A percentile compares a stretch with the other conserved stretches of the same genome.
phyloP scores from a whole-genome alignment of 768 basidiomycete genomes.

The Lentinula aciculospora region DNA sequence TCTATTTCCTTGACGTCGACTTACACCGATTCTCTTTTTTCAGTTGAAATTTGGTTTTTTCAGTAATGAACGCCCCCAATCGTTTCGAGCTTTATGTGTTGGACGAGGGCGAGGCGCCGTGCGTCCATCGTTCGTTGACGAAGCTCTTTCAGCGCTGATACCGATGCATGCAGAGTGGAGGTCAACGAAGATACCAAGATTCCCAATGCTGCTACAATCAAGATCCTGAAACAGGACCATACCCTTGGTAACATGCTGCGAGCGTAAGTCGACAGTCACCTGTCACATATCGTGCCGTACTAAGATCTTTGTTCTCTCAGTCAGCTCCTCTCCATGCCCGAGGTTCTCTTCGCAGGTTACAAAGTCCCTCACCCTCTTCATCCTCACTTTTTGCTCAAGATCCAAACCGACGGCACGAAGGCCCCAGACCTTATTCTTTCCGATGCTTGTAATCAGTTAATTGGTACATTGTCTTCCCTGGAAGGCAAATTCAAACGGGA shows the following conservation, averaged over 20 bases:
- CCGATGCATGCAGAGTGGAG: slow-evolving; percentile 58
- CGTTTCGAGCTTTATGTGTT: slow-evolving; percentile 88
- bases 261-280: slow-evolving; percentile 47
- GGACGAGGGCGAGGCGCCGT: slow-evolving; percentile 92
- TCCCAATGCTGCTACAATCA: slow-evolving; percentile 94
- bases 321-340: slow-evolving; percentile 84
- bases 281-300: neutral
- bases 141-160: slow-evolving; percentile 5
- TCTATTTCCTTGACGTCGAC: neutral
- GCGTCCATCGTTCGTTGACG: slow-evolving; percentile 31
- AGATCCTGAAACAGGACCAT: slow-evolving; percentile 94
- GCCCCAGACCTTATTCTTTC: slow-evolving; percentile 83
- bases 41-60: slow-evolving; percentile 1
- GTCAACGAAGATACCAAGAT: slow-evolving; percentile 95
- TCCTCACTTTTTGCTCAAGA: slow-evolving; percentile 89
- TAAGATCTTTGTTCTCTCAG: slow-evolving; percentile 30
- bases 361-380: slow-evolving; percentile 96
- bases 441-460: slow-evolving; percentile 77
- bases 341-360: slow-evolving; percentile 95
- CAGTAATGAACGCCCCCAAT: slow-evolving; percentile 86
- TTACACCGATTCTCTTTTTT: neutral
- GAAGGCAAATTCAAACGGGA: slow-evolving; percentile 79
- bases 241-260: slow-evolving; percentile 97
- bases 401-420: slow-evolving; percentile 87
- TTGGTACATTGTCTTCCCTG: slow-evolving; percentile 60